These are phyloP conservation scores for Penicillium sp. DNA, from an alignment of 2,329 filamentous ascomycete genomes.

Conservation along the genomic window DNA sequence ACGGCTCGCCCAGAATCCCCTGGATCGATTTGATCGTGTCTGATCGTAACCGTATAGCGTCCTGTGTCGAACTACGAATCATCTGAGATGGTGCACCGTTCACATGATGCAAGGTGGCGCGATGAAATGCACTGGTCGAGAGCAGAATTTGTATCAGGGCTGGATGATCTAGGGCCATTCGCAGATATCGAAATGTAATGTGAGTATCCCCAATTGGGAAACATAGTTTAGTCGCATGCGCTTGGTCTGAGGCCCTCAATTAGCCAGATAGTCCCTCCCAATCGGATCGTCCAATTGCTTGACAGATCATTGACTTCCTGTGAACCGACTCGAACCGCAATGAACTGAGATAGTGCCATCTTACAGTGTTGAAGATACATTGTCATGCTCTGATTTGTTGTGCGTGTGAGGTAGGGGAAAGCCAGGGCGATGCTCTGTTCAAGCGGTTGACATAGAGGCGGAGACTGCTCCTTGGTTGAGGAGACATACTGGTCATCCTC, in stretches of 20 bases:
- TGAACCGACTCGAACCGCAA: no score
- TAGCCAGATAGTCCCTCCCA: not conserved
- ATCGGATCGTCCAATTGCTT: no score
- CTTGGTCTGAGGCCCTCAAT: conserved; percentile 5
- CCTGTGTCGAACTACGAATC: conserved; percentile 10
- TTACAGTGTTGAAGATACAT: conserved; percentile 19
- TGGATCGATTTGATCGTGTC: conserved; percentile 14
- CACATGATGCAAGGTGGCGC: conserved; percentile 10
- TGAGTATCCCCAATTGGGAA: conserved; percentile 15
- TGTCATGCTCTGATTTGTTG: conserved; percentile 9
- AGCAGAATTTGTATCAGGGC: conserved; percentile 14
- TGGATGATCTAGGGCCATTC: conserved; percentile 13
- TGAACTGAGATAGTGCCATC: not conserved
- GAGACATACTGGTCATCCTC: not conserved
- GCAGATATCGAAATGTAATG: conserved; percentile 15
- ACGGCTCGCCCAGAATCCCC: conserved; percentile 9
- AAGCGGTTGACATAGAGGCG: not conserved
- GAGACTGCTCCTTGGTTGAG: not conserved
- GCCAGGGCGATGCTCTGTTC: conserved; percentile 1
- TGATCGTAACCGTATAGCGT: conserved; percentile 12
- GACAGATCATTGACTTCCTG: no score
- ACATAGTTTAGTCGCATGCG: conserved; percentile 12
- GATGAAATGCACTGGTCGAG: conserved; percentile 15
- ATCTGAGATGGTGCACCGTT: conserved; percentile 9
- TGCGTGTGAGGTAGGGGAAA: not conserved